Base-by-base conservation (phyloP, 176 grass and related monocot species). In the Avena atlantica region DNA sequence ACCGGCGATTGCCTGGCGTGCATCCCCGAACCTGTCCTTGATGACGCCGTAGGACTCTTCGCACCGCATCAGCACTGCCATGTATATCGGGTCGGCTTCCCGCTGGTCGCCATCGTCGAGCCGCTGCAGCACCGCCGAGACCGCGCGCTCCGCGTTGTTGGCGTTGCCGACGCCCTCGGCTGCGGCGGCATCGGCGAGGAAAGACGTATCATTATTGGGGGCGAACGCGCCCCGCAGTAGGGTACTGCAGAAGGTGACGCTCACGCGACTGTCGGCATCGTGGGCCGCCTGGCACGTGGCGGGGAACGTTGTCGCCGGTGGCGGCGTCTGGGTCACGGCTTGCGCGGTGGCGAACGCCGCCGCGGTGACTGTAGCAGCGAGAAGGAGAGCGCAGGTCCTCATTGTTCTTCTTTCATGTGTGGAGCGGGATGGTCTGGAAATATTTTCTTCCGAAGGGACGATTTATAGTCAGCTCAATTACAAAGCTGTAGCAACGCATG, bases 381-480 rank as follows among this genome's bases (percentile, higher is more conserved):
- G 6, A 50, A 77, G 14, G 74, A 55, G n/a, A n/a, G n/a, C n/a
- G n/a, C n/a, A n/a, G 2, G 53, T 78, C 76, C 17, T 78, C 74
- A 34, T 77, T 11, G 15, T 55, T 76, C 23, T 17, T 51, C 49
- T 9, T 53, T 53, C 73, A 3, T 24, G 12, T 3, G 5, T 3
- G 5, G 71, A 50, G 71, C 20, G 70, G 20, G 27, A 53, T 53
- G 48, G 12, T 50, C 12, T 50, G 9, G 49, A 50, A 13, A 13
- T 50, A 50, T 50, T 50, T 50, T 50, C 11, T 50, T 50, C 49
- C 49, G 9, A 2, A 50, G 12, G 49, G 9, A 50, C 49, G 49
- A 50, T 50, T 50, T 50, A 50, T 50, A 50, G 11, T 50, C 49
- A 50, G 12, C 49, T 50, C 29, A 31, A 27, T 27, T 50, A 12